Percentiles rank a stretch among this genome's conserved stretches.
phyloP scores from a whole-genome alignment of 2,329 filamentous ascomycete species.

The Fusarium sacchari region DNA sequence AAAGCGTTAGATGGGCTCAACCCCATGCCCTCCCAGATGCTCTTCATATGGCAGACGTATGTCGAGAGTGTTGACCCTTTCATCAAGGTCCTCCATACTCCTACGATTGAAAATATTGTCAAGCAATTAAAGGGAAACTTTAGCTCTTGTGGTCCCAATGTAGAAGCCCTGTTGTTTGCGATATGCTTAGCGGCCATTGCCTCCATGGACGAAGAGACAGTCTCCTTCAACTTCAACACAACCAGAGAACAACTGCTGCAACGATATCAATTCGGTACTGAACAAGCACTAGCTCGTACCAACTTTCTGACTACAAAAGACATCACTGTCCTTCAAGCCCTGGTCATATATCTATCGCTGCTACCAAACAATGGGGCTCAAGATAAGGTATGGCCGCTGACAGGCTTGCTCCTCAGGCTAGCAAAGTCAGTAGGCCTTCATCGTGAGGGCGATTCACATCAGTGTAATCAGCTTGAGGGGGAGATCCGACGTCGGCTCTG shows the following conservation, averaged over 20 bases:
- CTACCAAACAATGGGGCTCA: slow-evolving; percentile 32
- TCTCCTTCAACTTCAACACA: slow-evolving; percentile 23
- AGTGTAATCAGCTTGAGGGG: slow-evolving; percentile 5
- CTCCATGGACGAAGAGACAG: slow-evolving; percentile 39
- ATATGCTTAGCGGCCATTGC: slow-evolving; percentile 43
- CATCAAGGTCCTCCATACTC: slow-evolving; percentile 44
- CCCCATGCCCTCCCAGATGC: slow-evolving; percentile 43
- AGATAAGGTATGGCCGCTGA: slow-evolving; percentile 41
- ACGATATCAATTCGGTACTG: slow-evolving; percentile 35
- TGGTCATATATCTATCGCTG: slow-evolving; percentile 42
- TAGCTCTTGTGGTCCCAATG: slow-evolving; percentile 17
- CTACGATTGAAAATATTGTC: slow-evolving; percentile 32
- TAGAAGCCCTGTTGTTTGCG: slow-evolving; percentile 42
- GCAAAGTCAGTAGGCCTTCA: slow-evolving; percentile 38
- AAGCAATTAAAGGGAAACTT: slow-evolving; percentile 32
- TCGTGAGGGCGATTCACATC: neutral
- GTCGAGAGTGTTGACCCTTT: slow-evolving; percentile 46
- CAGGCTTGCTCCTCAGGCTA: slow-evolving; percentile 39
- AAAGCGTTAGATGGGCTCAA: slow-evolving; percentile 29
- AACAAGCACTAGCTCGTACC: slow-evolving; percentile 39
- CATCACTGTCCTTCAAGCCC: slow-evolving; percentile 39
- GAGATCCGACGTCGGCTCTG: slow-evolving; percentile 41
- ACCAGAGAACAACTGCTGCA: slow-evolving; percentile 30
- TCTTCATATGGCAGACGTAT: slow-evolving; percentile 46
- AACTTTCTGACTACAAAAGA: slow-evolving; percentile 38